These are phyloP conservation scores for Ganoderma lingzhi DNA, from an alignment of 1,284 basidiomycete genomes.

Conservation along the genomic window DNA sequence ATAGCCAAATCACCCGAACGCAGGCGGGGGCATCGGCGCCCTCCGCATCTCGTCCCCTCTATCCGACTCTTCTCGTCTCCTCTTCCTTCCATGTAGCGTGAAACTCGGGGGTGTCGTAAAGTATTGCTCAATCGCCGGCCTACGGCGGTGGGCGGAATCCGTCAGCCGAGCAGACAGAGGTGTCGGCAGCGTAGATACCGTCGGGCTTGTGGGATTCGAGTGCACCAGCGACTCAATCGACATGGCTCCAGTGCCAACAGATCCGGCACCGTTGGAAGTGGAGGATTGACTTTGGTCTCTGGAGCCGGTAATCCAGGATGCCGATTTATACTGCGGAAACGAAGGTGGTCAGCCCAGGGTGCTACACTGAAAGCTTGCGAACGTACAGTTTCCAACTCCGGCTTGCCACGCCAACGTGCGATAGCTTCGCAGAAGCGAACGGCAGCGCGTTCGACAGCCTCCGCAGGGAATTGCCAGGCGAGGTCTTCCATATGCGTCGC, in stretches of 20 bases:
- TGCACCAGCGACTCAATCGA: conserved; percentile 70
- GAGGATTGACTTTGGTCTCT: conserved; percentile 32
- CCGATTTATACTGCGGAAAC: conserved; percentile 62
- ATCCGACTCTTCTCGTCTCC: conserved; percentile 40
- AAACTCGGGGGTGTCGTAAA: conserved; percentile 47
- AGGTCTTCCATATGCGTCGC: conserved; percentile 83
- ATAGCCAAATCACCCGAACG: conserved; percentile 18
- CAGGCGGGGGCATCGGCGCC: conserved; percentile 19
- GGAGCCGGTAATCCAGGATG: conserved; percentile 38
- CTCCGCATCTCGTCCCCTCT: conserved; percentile 38
- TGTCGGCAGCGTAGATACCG: conserved; percentile 35
- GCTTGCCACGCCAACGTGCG: conserved; percentile 81
- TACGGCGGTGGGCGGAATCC: conserved; percentile 29
- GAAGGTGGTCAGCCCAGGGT: conserved; percentile 18
- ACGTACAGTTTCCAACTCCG: conserved; percentile 79
- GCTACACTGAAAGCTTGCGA: not conserved
- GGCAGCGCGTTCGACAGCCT: conserved; percentile 80
- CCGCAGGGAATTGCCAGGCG: conserved; percentile 80
- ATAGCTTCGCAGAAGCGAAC: conserved; percentile 82
- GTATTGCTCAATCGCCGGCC: conserved; percentile 51
- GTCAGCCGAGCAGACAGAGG: conserved; percentile 30
- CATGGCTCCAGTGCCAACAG: conserved; percentile 50
- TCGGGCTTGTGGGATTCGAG: conserved; percentile 65
- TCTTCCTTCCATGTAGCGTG: conserved; percentile 38
- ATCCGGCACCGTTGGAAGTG: conserved; percentile 10